Percentiles rank a stretch among this genome's conserved stretches.
These are phyloP conservation scores for Taphrina betulina DNA, from an alignment of 1,139 yeast genomes.

Conservation along the genomic window DNA sequence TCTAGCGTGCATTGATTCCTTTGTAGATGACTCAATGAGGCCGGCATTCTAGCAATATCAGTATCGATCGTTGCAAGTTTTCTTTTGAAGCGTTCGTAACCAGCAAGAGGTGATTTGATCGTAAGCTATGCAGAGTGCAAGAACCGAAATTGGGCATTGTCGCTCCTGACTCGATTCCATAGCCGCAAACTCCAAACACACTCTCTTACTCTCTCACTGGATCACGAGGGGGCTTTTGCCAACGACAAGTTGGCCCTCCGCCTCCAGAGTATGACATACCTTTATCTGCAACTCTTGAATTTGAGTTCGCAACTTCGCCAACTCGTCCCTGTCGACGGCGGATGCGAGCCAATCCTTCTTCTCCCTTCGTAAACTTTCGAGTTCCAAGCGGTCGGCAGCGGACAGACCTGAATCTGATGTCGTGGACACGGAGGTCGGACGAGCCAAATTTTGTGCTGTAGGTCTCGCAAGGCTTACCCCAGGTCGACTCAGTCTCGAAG, in stretches of 20 bases:
- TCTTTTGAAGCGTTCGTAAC: too few relatives aligned
- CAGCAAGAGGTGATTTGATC: too few relatives aligned
- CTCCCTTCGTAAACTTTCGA: constrained; percentile 25
- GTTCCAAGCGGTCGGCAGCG: constrained; percentile 20
- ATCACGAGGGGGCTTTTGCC: too few relatives aligned
- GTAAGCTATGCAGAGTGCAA: too few relatives aligned
- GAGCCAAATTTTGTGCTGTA: constrained; percentile 28
- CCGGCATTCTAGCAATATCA: constrained; percentile 41
- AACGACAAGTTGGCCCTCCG: too few relatives aligned
- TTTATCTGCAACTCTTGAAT: constrained; percentile 16
- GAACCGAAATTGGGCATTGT: too few relatives aligned
- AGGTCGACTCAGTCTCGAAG: constrained; percentile 18
- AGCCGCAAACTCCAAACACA: too few relatives aligned
- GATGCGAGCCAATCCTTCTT: constrained; percentile 26
- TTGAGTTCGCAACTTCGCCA: background rate
- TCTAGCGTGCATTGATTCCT: constrained; percentile 54
- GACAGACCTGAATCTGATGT: background rate
- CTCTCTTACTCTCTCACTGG: too few relatives aligned
- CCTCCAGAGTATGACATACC: too few relatives aligned
- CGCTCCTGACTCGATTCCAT: too few relatives aligned
- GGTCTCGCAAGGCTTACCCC: constrained; percentile 15
- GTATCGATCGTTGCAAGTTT: background rate
- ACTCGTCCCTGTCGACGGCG: constrained; percentile 27
- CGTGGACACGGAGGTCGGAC: constrained; percentile 2
- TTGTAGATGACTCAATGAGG: constrained; percentile 55